These are phyloP conservation scores for Ogataea haglerorum DNA, from an alignment of 805 yeast genomes.

Conservation along the genomic window DNA sequence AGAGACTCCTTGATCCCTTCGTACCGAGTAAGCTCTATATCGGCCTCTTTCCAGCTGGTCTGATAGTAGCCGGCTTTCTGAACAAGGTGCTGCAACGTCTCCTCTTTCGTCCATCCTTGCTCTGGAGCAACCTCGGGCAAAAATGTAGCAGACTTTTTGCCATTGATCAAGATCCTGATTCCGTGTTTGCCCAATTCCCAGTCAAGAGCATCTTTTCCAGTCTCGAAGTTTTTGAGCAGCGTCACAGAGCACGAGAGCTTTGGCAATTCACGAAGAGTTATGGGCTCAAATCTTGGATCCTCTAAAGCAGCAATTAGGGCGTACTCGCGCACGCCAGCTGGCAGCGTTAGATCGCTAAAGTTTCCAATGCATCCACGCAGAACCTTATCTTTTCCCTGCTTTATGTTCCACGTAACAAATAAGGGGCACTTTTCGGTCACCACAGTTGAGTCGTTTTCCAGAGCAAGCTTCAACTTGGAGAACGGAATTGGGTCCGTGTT, in stretches of 20 bases:
- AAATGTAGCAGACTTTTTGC: conserved; percentile 65
- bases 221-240: conserved; percentile 54
- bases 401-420: conserved; percentile 82
- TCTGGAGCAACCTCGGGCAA: conserved; percentile 88
- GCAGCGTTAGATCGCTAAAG: conserved; percentile 53
- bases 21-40: conserved; percentile 50
- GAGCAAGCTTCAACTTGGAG: conserved; percentile 7
- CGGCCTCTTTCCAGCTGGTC: conserved; percentile 29
- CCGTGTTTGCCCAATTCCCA: conserved; percentile 90
- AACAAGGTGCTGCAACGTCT: conserved; percentile 69
- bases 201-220: conserved; percentile 50
- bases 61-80: conserved; percentile 60
- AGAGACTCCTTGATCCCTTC: conserved; percentile 48
- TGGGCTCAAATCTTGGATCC: conserved; percentile 75
- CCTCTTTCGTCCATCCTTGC: conserved; percentile 73
- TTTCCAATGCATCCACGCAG: conserved; percentile 95
- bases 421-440: conserved; percentile 47
- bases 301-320: conserved; percentile 69
- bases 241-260: conserved; percentile 59
- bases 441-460: conserved; percentile 10
- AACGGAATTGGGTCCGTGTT: conserved; percentile 16
- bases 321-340: conserved; percentile 57
- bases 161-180: conserved; percentile 53
- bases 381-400: conserved; percentile 28
- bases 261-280: conserved; percentile 51